Percentiles rank a stretch among this genome's conserved stretches.
Evolutionary conservation across 1,284 basidiomycete species (phyloP).

Genomic region (Xerocomus minutiporus): DNA sequence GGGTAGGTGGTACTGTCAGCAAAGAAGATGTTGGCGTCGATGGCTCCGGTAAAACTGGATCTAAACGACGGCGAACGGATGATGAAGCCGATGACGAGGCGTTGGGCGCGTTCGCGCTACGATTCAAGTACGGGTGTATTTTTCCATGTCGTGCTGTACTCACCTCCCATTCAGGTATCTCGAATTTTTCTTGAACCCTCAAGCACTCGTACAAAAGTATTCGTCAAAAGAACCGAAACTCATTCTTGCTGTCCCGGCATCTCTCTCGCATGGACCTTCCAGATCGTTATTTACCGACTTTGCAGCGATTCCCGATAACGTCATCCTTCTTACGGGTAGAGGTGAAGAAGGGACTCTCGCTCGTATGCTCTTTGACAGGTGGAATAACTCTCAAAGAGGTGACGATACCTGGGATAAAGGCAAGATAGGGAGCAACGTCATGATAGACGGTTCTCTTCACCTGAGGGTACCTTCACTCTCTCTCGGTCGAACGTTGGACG

Average conservation of each 20-base stretch:
- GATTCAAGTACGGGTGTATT: conserved; percentile 55
- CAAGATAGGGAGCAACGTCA: conserved; percentile 78
- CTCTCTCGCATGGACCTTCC: conserved; percentile 90
- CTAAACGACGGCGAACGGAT: conserved; percentile 59
- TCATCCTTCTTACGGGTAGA: conserved; percentile 76
- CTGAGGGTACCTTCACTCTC: conserved; percentile 51
- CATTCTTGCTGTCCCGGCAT: conserved; percentile 88
- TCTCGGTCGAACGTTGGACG: background rate
- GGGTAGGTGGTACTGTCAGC: conserved; percentile 92
- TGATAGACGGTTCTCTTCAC: conserved; percentile 66
- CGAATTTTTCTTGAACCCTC: conserved; percentile 83
- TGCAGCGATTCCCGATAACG: conserved; percentile 75
- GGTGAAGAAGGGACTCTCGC: conserved; percentile 80
- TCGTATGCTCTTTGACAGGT: conserved; percentile 77
- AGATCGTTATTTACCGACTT: conserved; percentile 82
- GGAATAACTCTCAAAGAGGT: conserved; percentile 76
- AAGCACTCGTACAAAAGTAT: conserved; percentile 76
- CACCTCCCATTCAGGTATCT: conserved; percentile 57
- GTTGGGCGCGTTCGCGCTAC: conserved; percentile 67
- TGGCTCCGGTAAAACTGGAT: conserved; percentile 47
- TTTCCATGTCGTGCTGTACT: background rate
- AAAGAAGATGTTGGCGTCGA: conserved; percentile 85
- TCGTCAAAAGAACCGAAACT: conserved; percentile 87
- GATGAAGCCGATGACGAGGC: conserved; percentile 71
- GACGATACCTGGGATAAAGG: conserved; percentile 85